These are phyloP conservation scores for Aspergillus sparsus DNA, from an alignment of 495 filamentous ascomycete species.

Conservation along the genomic window DNA sequence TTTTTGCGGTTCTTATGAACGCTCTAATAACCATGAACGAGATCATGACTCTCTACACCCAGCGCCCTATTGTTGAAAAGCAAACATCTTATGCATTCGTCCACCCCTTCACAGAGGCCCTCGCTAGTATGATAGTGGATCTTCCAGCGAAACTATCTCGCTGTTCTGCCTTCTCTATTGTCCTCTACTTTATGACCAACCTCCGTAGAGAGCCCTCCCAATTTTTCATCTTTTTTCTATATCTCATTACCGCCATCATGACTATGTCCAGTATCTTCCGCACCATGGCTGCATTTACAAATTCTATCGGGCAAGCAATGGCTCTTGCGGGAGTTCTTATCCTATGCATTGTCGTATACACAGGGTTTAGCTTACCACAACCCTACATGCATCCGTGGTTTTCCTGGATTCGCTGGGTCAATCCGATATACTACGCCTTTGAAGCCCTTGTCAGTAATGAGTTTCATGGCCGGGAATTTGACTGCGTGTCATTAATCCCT, in stretches of 20 bases:
- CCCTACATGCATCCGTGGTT: slow-evolving; percentile 51
- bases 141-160: slow-evolving; percentile 52
- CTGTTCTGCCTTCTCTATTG: slow-evolving; percentile 47
- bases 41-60: slow-evolving; percentile 56
- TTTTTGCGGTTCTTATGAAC: slow-evolving; percentile 77
- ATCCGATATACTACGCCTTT: slow-evolving; percentile 43
- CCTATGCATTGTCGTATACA: slow-evolving; percentile 43
- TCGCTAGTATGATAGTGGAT: slow-evolving; percentile 57
- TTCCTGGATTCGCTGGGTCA: slow-evolving; percentile 45
- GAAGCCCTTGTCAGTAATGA: slow-evolving; percentile 51
- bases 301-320: slow-evolving; percentile 44
- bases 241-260: slow-evolving; percentile 47
- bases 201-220: slow-evolving; percentile 43
- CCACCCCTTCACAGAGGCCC: slow-evolving; percentile 57
- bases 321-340: slow-evolving; percentile 44
- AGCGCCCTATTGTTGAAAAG: slow-evolving; percentile 63
- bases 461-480: slow-evolving; percentile 54
- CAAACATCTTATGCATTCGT: slow-evolving; percentile 62
- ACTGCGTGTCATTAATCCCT: slow-evolving; percentile 43
- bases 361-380: slow-evolving; percentile 43
- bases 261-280: slow-evolving; percentile 54
- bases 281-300: slow-evolving; percentile 41
- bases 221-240: slow-evolving; percentile 62
- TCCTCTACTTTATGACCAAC: slow-evolving; percentile 59
- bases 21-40: slow-evolving; percentile 52